Base-by-base conservation (phyloP, 129 eudicot genomes). In the Gnaphalium uliginosum region DNA sequence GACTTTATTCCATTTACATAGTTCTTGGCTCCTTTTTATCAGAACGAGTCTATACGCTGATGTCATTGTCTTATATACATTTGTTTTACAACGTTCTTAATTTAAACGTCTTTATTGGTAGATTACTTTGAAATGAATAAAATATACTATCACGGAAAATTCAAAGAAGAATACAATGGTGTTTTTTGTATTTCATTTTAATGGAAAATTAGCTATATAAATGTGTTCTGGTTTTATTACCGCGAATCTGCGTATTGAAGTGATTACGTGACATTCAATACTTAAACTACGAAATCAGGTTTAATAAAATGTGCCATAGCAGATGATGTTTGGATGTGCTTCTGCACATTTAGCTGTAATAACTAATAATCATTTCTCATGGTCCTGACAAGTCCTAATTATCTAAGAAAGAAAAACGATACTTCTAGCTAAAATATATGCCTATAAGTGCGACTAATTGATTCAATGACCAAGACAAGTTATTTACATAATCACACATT, bases 291-390 rank as follows among this genome's bases (percentile, higher is more conserved):
- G n/a, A 46, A 46, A 46, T 41, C 48, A 8, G 48, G 48, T 2
- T 33, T 6, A 5, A 33, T 33, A 33, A 33, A 33, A 33, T 33
- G 39, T 33, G 39, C 39, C 39, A 33, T 15, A 11, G 76, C 33
- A 21, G 39, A 43, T 53, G 48, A 39, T 39, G 46, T n/a, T 53
- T 21, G 37, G 35, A 68, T 41, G 73, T 68, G 73, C 13, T 67
- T 67, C 18, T 46, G 51, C 51, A 43, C 18, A 14, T 43, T 43
- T 43, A 14, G 51, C 13, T 43, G 5, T 13, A 43, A 43, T 43
- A 43, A 43, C 51, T 43, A 11, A 43, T 2, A 10, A 43, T 13
- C 17, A 13, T 46, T 13, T 46, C 17, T 46, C n/a, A 46, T 46
- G 53, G 5, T 14, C n/a, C 53, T 46, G 18, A 14, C 53, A 46